These are phyloP conservation scores for Stellera chamaejasme DNA, from an alignment of 345 rosid genomes.

Conservation along the genomic window DNA sequence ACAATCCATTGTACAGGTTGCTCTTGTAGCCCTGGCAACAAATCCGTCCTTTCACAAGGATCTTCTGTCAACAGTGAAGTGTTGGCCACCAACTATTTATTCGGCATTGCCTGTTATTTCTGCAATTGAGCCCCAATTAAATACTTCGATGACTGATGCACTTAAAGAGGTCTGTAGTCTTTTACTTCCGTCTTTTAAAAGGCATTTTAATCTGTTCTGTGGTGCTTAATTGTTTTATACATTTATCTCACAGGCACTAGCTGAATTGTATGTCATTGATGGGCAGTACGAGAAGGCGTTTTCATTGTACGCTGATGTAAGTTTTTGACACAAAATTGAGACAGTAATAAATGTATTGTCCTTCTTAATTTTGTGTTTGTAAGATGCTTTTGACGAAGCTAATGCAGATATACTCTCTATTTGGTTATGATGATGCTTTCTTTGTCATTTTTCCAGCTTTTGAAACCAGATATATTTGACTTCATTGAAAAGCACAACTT, in stretches of 20 bases:
- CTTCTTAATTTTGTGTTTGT: neutral
- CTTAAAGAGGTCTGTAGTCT: slow-evolving; percentile 71
- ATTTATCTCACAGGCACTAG: slow-evolving; percentile 54
- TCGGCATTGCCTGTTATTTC: slow-evolving; percentile 85
- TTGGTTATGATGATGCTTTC: slow-evolving; percentile 12
- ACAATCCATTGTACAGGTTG: slow-evolving; percentile 48
- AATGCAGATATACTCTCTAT: slow-evolving; percentile 3
- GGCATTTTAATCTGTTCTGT: slow-evolving; percentile 17
- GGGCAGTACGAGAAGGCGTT: slow-evolving; percentile 89
- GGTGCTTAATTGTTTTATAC: slow-evolving; percentile 15
- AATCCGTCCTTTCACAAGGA: slow-evolving; percentile 74
- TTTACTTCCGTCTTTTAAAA: slow-evolving; percentile 1
- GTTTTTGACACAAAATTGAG: slow-evolving; percentile 26
- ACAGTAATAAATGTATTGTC: neutral
- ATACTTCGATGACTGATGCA: slow-evolving; percentile 90
- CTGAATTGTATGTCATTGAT: slow-evolving; percentile 82
- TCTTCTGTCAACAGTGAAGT: slow-evolving; percentile 83
- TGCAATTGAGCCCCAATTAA: slow-evolving; percentile 95
- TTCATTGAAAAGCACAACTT: slow-evolving; percentile 78
- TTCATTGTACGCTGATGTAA: slow-evolving; percentile 93
- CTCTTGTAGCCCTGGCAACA: slow-evolving; percentile 97
- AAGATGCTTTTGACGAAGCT: neutral
- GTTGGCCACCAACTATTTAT: slow-evolving; percentile 86
- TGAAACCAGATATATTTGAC: slow-evolving; percentile 85
- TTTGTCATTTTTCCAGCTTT: slow-evolving; percentile 52